These are phyloP conservation scores for Graphiopsis chlorocephala DNA, from an alignment of 2,329 filamentous ascomycete species.

Conservation along the genomic window DNA sequence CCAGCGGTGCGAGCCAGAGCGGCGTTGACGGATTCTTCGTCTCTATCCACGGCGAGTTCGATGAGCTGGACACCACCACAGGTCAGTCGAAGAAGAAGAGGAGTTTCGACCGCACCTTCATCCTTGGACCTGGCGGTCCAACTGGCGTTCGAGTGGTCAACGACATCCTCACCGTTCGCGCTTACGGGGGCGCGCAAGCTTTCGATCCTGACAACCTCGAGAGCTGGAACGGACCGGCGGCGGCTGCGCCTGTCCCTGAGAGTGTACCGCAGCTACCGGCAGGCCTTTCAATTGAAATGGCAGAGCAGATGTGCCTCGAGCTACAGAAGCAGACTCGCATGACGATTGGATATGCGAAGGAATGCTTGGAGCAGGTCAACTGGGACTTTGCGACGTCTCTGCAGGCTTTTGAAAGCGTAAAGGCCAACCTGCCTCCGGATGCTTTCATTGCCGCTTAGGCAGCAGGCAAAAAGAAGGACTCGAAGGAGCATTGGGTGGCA, in stretches of 20 bases:
- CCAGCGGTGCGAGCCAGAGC: slow-evolving; percentile 57
- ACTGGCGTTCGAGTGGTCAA: slow-evolving; percentile 71
- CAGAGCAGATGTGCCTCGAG: slow-evolving; percentile 62
- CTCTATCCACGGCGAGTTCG: slow-evolving; percentile 78
- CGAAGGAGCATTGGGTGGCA: slow-evolving; percentile 4
- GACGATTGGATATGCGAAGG: slow-evolving; percentile 71
- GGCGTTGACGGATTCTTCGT: slow-evolving; percentile 78
- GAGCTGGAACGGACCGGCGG: slow-evolving; percentile 23
- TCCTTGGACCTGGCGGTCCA: slow-evolving; percentile 70
- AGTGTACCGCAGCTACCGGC: slow-evolving; percentile 25
- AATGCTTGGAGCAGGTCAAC: slow-evolving; percentile 74
- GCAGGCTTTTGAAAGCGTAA: slow-evolving; percentile 70
- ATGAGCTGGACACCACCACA: slow-evolving; percentile 63
- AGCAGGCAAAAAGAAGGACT: slow-evolving; percentile 1
- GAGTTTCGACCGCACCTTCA: slow-evolving; percentile 78
- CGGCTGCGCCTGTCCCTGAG: slow-evolving; percentile 16
- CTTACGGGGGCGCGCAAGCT: slow-evolving; percentile 58
- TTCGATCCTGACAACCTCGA: slow-evolving; percentile 44
- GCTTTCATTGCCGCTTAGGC: slow-evolving; percentile 33
- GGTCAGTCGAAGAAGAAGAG: slow-evolving; percentile 58
- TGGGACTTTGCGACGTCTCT: slow-evolving; percentile 80
- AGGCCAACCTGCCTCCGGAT: slow-evolving; percentile 51
- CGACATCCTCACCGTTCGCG: slow-evolving; percentile 72
- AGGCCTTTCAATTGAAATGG: slow-evolving; percentile 31
- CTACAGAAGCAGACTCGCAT: slow-evolving; percentile 77